Percentiles rank a stretch among this genome's conserved stretches.
phyloP scores from a whole-genome alignment of 164 flowering plant species.

The Stephania yunnanensis region DNA sequence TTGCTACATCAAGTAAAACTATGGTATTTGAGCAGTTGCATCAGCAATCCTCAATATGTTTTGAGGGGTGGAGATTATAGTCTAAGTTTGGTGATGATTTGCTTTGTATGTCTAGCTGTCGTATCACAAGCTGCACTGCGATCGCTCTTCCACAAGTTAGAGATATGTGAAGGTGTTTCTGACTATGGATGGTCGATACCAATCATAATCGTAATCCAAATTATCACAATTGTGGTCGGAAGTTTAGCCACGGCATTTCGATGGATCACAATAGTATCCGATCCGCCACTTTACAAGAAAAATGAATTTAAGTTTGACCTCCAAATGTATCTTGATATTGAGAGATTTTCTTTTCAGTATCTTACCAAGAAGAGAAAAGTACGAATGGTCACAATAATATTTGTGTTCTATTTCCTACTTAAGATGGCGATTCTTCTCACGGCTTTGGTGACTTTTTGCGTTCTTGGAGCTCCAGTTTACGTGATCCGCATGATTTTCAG shows the following conservation, averaged over 20 bases:
- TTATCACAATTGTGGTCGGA: not conserved
- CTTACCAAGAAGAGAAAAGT: not conserved
- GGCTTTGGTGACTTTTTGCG: too few species aligned
- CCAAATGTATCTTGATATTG: not conserved
- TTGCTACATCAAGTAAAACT: not conserved
- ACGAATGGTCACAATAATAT: not conserved
- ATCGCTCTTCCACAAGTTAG: not conserved
- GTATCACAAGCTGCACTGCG: not conserved
- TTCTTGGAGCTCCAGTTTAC: too few species aligned
- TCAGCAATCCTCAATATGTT: not conserved
- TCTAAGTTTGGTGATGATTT: not conserved
- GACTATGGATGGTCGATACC: not conserved
- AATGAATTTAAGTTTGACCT: not conserved
- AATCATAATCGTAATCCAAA: not conserved
- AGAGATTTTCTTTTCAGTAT: not conserved
- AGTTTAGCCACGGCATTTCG: conserved; percentile 1
- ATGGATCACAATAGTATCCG: not conserved
- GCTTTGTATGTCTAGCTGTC: not conserved
- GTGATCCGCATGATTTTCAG: too few species aligned
- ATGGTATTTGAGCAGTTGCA: not conserved
- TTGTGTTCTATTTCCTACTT: not conserved
- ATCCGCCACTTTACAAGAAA: too few species aligned
- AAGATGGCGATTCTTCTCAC: not conserved
- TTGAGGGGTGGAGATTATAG: not conserved
- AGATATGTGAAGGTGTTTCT: conserved; percentile 1